Base-by-base conservation (phyloP, 2,329 filamentous ascomycete species). In the Hypomyces perniciosus region DNA sequence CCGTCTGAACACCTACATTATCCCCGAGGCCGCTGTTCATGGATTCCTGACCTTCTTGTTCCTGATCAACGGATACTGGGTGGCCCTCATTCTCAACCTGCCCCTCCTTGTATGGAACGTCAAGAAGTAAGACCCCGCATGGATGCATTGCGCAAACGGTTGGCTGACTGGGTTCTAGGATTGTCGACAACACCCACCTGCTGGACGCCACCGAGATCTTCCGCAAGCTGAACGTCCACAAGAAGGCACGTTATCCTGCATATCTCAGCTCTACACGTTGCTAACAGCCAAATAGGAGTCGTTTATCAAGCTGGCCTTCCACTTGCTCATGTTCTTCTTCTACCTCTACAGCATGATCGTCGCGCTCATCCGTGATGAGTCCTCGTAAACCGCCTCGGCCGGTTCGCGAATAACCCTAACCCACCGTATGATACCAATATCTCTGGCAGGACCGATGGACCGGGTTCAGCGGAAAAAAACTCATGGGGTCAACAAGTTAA, bases 311-410 rank as follows among this genome's bases (percentile, higher is more conserved):
- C 88, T 99, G 40, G 93, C 92, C 51, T 99, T 99, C 80, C 93
- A 99, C 73, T 79, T 99, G 54, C 72, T 99, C 75, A 96, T 99
- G 90, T 99, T 99, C 83, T 99, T 99, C 84, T 99, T 97, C 83
- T 99, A 99, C 76, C 86, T 99, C 51, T 96, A 96, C 82, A 95
- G 88, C 85, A 95, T 93, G 88, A 93, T 93, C 62, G 92, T 96
- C 58, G 92, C 93, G 59, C 81, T 99, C 57, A 99, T 99, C 77
- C 85, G 87, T 66, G 93, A 97, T 72, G 93, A 99, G 75, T 83
- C 87, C 54, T 82, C 90, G 72, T 95, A 85, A 85, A 45, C 52
- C 50, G n/a, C 35, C 28, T 35, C 39, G 31, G 20, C 29, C 30
- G 43, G 34, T 31, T 43, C 35, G 33, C 30, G 35, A 43, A 51